Percentiles rank a stretch among this genome's conserved stretches.
These are phyloP conservation scores for Claviceps purpurea DNA, from an alignment of 2,329 filamentous ascomycete genomes.

Conservation along the genomic window DNA sequence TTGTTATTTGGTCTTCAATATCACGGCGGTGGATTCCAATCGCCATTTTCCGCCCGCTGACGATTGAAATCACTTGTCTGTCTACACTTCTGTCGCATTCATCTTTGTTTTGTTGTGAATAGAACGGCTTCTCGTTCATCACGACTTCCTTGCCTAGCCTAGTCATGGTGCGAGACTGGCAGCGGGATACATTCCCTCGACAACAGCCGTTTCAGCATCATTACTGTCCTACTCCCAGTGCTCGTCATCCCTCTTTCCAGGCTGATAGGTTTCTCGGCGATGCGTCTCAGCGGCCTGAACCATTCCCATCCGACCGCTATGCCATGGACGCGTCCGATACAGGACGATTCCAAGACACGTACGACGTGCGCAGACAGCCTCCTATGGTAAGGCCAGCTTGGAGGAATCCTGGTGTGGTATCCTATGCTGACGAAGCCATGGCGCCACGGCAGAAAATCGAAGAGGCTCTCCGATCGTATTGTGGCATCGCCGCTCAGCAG, in stretches of 20 bases:
- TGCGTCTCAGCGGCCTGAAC: slow-evolving; percentile 16
- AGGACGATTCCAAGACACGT: slow-evolving; percentile 20
- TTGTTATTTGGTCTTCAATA: not conserved
- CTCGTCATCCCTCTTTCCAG: slow-evolving; percentile 18
- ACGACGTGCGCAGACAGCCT: slow-evolving; percentile 22
- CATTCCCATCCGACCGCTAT: slow-evolving; percentile 19
- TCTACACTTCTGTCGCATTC: not conserved
- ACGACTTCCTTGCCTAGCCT: not conserved
- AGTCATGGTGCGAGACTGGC: slow-evolving; percentile 28
- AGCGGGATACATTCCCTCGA: slow-evolving; percentile 25
- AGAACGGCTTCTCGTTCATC: not conserved
- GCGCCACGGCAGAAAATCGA: slow-evolving; percentile 30
- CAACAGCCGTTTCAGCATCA: slow-evolving; percentile 16
- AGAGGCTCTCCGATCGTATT: slow-evolving; percentile 36
- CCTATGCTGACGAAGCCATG: slow-evolving; percentile 4
- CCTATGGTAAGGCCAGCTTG: slow-evolving; percentile 21
- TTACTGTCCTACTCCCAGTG: slow-evolving; percentile 8
- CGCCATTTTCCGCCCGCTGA: not conserved
- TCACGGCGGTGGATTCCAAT: not conserved
- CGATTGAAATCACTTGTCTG: not conserved
- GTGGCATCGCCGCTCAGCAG: slow-evolving; percentile 34
- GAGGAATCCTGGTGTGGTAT: not conserved
- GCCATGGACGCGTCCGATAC: slow-evolving; percentile 17
- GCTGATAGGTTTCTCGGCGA: slow-evolving; percentile 17
- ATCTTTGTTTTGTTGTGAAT: not conserved